A percentile compares a stretch with the other conserved stretches of the same genome.
phyloP scores from a whole-genome alignment of 805 yeast species.

The Yarrowia osloensis region DNA sequence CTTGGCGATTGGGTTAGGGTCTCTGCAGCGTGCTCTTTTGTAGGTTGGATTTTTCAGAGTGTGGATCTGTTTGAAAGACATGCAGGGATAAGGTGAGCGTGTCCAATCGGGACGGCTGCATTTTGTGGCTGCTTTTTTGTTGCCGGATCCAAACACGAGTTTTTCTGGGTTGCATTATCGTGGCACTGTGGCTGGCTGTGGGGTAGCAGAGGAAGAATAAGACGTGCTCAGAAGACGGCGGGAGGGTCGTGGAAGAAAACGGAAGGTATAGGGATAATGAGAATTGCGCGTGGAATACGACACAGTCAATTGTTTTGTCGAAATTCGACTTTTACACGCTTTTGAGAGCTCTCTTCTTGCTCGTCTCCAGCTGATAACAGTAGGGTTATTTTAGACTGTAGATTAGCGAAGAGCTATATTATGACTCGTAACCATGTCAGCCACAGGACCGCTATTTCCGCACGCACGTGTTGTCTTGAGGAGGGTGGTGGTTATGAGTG shows the following conservation, averaged over 20 bases:
- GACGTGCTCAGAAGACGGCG: background rate
- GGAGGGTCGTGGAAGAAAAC: no score
- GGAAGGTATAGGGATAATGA: background rate
- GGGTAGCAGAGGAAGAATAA: background rate
- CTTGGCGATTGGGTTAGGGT: slow-evolving; percentile 21
- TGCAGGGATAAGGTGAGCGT: slow-evolving; percentile 10
- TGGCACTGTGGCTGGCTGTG: background rate
- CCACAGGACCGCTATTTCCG: background rate
- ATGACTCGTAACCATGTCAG: no score
- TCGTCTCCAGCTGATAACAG: slow-evolving; percentile 12
- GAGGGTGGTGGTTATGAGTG: no score
- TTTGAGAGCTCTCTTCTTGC: no score
- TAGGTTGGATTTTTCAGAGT: background rate
- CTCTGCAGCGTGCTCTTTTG: background rate
- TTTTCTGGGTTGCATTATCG: background rate
- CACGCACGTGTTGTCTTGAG: background rate
- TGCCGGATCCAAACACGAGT: background rate
- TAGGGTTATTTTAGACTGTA: slow-evolving; percentile 13
- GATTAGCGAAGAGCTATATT: background rate
- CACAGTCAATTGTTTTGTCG: no score
- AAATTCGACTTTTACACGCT: no score
- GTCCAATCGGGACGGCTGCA: background rate
- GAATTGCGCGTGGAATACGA: no score
- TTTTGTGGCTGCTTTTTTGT: background rate
- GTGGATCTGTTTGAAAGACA: background rate